phyloP scores from a whole-genome alignment of 1,284 basidiomycete species.

The Trichosporon sp. region DNA sequence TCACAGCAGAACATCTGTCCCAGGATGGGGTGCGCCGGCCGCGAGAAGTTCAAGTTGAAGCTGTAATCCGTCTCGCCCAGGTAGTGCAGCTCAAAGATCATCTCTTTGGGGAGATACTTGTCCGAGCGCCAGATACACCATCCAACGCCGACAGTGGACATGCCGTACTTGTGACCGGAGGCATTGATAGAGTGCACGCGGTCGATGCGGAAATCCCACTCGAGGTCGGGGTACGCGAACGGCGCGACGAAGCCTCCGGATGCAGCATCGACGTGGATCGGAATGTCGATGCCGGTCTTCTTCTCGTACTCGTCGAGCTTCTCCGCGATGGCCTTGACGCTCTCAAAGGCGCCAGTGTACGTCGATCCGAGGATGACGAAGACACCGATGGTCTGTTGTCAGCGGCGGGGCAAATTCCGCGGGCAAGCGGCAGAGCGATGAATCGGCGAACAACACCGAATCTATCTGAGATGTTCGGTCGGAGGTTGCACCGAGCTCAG shows the following conservation, averaged over 20 bases:
- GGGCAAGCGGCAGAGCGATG: no score
- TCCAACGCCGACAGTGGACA: conserved; percentile 54
- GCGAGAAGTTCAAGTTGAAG: conserved; percentile 92
- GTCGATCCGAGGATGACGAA: conserved; percentile 51
- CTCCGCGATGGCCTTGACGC: conserved; percentile 78
- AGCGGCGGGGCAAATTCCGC: no score
- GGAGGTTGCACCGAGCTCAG: no score
- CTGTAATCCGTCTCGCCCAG: conserved; percentile 56
- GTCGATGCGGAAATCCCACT: conserved; percentile 80
- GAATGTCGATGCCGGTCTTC: conserved; percentile 70
- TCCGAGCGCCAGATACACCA: conserved; percentile 81
- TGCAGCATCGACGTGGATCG: conserved; percentile 65
- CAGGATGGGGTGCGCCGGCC: conserved; percentile 72
- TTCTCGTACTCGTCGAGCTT: conserved; percentile 78
- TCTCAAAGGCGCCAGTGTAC: conserved; percentile 90
- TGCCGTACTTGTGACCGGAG: conserved; percentile 84
- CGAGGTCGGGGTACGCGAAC: conserved; percentile 57
- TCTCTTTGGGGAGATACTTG: conserved; percentile 70
- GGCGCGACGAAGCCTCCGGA: conserved; percentile 73
- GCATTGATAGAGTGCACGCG: conserved; percentile 65
- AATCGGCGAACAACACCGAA: no score
- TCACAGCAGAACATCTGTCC: conserved; percentile 80
- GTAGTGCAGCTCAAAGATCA: conserved; percentile 91
- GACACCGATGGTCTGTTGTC: conserved; percentile 48
- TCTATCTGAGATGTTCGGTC: no score